Percentiles rank a stretch among this genome's conserved stretches.
phyloP scores from a whole-genome alignment of 2,329 filamentous ascomycete species.

The Xylariaceae sp. region DNA sequence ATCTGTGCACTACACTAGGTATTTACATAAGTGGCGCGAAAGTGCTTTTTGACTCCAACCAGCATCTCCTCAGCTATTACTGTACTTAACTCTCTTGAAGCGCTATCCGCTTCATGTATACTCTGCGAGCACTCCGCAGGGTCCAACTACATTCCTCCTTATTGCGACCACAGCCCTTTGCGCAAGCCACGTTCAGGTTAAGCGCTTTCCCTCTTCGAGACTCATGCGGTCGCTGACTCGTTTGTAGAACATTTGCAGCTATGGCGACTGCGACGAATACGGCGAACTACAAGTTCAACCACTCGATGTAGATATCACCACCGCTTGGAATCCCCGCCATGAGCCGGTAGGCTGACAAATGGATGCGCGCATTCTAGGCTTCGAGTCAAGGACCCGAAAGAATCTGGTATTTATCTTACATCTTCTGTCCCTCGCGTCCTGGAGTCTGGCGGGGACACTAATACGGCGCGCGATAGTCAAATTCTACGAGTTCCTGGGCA shows the following conservation, averaged over 20 bases:
- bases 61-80: too few species aligned
- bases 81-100: too few species aligned
- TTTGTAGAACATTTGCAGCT: slow-evolving; percentile 37
- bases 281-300: slow-evolving; percentile 77
- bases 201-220: too few species aligned
- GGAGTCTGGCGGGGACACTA: background rate
- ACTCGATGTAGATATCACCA: slow-evolving; percentile 65
- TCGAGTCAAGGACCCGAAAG: slow-evolving; percentile 89
- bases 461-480: slow-evolving; percentile 52
- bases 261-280: slow-evolving; percentile 70
- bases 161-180: slow-evolving; percentile 22
- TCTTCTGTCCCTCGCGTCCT: background rate
- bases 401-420: slow-evolving; percentile 53
- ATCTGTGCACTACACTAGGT: too few species aligned
- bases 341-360: slow-evolving; percentile 11
- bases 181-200: slow-evolving; percentile 18
- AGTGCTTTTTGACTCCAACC: background rate
- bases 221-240: too few species aligned
- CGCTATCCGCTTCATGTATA: slow-evolving; percentile 28
- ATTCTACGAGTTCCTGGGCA: slow-evolving; percentile 90
- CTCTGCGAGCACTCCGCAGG: slow-evolving; percentile 29
- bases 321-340: background rate
- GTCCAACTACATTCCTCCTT: slow-evolving; percentile 28
- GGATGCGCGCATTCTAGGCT: slow-evolving; percentile 52
- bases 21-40: background rate